Conservation (phyloP, 2,329 filamentous ascomycete genomes). For the Venturia effusa region DNA sequence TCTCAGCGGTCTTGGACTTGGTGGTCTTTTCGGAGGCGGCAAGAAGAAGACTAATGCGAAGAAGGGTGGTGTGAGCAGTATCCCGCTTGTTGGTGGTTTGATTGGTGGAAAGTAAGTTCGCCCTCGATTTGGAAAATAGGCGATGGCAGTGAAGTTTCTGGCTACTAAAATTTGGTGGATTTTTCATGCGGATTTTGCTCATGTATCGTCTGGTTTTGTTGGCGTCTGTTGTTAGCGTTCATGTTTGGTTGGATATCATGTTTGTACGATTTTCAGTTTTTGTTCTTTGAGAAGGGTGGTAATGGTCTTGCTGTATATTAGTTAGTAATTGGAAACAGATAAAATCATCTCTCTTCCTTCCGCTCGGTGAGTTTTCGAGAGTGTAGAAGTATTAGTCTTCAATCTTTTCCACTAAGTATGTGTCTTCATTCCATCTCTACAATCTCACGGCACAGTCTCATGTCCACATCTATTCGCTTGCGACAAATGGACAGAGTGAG, state of each 20-base stretch:
- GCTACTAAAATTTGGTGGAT: neutral
- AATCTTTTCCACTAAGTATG: neutral
- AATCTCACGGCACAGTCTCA: neutral
- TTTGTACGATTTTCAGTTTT: neutral
- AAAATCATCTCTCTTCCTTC: neutral
- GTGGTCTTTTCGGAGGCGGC: slow-evolving; percentile 42
- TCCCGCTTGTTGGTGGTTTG: slow-evolving; percentile 38
- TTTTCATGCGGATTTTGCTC: neutral
- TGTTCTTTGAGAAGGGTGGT: neutral
- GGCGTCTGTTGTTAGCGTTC: neutral
- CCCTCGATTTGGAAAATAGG: neutral
- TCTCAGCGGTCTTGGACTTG: slow-evolving; percentile 60
- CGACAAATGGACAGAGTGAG: neutral
- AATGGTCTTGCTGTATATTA: slow-evolving; percentile 1
- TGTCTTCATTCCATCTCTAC: neutral
- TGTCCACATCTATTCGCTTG: neutral
- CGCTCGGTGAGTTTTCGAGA: neutral
- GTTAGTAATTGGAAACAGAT: neutral
- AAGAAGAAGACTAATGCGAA: slow-evolving; percentile 39
- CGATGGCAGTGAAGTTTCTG: neutral
- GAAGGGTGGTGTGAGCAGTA: slow-evolving; percentile 27
- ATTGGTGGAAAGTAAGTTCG: slow-evolving; percentile 31
- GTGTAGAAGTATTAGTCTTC: neutral
- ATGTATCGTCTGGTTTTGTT: neutral
- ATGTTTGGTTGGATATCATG: neutral